Evolutionary conservation across 164 flowering plant species (phyloP).

Genomic region (Vitis rupestris): DNA sequence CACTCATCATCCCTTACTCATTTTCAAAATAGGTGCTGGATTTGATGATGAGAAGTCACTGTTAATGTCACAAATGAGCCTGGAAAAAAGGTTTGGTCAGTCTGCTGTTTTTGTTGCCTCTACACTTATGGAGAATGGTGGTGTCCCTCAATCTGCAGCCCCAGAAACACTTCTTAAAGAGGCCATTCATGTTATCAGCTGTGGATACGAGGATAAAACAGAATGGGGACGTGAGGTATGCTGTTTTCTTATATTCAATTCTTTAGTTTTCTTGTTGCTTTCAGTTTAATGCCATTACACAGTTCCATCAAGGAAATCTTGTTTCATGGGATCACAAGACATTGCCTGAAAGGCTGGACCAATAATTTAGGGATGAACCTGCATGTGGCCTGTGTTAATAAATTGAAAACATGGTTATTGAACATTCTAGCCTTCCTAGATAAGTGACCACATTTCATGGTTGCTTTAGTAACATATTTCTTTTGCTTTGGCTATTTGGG

Average conservation of each 20-base stretch:
- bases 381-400: too few relatives aligned
- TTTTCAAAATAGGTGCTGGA: constrained; percentile 49
- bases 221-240: constrained; percentile 87
- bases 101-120: constrained; percentile 88
- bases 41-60: constrained; percentile 80
- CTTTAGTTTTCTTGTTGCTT: neutral
- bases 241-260: neutral
- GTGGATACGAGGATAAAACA: constrained; percentile 84
- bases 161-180: constrained; percentile 83
- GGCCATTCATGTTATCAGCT: constrained; percentile 91
- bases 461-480: too few relatives aligned
- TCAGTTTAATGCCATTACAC: neutral
- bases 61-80: constrained; percentile 82
- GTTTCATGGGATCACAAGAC: neutral
- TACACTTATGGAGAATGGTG: constrained; percentile 89
- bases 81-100: constrained; percentile 84
- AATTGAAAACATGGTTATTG: too few relatives aligned
- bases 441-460: too few relatives aligned
- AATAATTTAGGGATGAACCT: too few relatives aligned
- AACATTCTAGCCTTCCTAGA: too few relatives aligned
- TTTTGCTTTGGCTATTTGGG: too few relatives aligned
- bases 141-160: constrained; percentile 80
- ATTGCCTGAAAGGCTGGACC: too few relatives aligned
- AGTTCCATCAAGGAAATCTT: neutral
- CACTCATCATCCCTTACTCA: neutral